Conservation (phyloP, 1,284 basidiomycete species). For the Microbotryum silenes-acaulis region DNA sequence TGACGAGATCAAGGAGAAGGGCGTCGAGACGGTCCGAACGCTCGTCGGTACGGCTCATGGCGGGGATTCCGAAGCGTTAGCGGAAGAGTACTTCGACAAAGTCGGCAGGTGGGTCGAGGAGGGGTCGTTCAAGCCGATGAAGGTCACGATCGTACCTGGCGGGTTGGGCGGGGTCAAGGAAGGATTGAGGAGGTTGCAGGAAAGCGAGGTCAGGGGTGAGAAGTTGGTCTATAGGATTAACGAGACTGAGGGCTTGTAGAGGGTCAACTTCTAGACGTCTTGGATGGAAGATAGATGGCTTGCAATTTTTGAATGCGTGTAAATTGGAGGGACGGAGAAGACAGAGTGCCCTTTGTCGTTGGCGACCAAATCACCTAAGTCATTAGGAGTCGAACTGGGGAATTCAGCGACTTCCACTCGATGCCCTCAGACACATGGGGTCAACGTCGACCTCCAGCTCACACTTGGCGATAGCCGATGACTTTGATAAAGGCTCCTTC, state of each 20-base stretch:
- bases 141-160: constrained; percentile 34
- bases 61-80: constrained; percentile 26
- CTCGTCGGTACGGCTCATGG: constrained; percentile 21
- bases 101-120: constrained; percentile 33
- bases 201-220: constrained; percentile 36
- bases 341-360: too few relatives aligned
- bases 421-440: too few relatives aligned
- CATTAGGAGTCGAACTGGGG: too few relatives aligned
- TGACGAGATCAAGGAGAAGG: constrained; percentile 6
- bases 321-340: too few relatives aligned
- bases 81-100: constrained; percentile 32
- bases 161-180: constrained; percentile 38
- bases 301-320: too few relatives aligned
- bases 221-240: constrained; percentile 41
- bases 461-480: too few relatives aligned
- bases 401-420: too few relatives aligned
- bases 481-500: too few relatives aligned
- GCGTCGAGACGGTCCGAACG: constrained; percentile 19
- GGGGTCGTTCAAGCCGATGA: constrained; percentile 34
- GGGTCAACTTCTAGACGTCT: too few relatives aligned
- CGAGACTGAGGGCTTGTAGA: constrained; percentile 31
- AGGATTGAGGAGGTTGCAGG: constrained; percentile 34
- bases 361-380: too few relatives aligned
- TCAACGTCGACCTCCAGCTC: too few relatives aligned
- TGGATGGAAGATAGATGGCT: too few relatives aligned